These are phyloP conservation scores for Erysimum cheiranthoides DNA, from an alignment of 345 rosid genomes.

Conservation along the genomic window DNA sequence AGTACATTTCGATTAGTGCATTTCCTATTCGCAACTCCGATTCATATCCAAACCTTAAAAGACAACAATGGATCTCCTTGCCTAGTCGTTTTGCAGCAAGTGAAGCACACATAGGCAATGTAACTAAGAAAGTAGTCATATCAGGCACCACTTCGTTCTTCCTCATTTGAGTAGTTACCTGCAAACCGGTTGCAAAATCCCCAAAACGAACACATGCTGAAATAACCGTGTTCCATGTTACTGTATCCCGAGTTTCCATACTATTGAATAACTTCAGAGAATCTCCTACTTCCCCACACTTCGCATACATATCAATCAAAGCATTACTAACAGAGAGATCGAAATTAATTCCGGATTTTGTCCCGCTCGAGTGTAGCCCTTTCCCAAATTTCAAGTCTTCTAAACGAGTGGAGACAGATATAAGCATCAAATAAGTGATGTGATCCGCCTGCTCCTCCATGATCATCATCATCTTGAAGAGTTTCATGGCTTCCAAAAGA, in stretches of 20 bases:
- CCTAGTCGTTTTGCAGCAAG: conserved; percentile 67
- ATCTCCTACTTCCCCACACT: conserved; percentile 52
- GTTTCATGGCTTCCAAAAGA: conserved; percentile 52
- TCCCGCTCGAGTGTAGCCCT: conserved; percentile 56
- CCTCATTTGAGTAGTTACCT: conserved; percentile 54
- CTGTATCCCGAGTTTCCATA: conserved; percentile 56
- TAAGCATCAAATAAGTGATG: conserved; percentile 54
- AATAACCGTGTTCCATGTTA: conserved; percentile 71
- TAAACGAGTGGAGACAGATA: conserved; percentile 51
- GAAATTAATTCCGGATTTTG: conserved; percentile 53
- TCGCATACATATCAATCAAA: conserved; percentile 67
- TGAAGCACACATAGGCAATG: conserved; percentile 64
- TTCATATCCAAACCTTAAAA: conserved; percentile 60
- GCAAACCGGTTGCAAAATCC: conserved; percentile 56
- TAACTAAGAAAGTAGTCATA: conserved; percentile 53
- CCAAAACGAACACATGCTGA: conserved; percentile 59
- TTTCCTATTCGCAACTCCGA: conserved; percentile 55
- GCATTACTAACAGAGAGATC: conserved; percentile 59
- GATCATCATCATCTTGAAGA: conserved; percentile 61
- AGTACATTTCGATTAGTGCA: conserved; percentile 73
- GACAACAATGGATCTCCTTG: conserved; percentile 65
- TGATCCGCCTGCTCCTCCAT: conserved; percentile 54
- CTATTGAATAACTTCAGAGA: conserved; percentile 53
- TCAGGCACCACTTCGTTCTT: conserved; percentile 52
- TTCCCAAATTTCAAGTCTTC: conserved; percentile 50